A percentile compares a stretch with the other conserved stretches of the same genome.
Conservation (phyloP, 352 stramenopile genomes). For the Phytophthora europaea region DNA sequence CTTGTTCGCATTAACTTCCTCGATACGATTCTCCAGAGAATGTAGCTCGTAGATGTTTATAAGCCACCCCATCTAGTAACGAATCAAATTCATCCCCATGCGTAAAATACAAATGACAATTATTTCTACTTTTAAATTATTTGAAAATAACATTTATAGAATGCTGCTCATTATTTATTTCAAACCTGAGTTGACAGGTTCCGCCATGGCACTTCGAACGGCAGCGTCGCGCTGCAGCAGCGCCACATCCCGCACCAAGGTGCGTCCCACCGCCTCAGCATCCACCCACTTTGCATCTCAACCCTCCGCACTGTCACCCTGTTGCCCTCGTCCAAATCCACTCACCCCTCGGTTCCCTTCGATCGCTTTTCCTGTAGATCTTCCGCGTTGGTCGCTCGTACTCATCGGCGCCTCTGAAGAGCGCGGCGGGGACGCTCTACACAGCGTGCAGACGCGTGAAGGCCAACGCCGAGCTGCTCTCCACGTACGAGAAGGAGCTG, state of each 20-base stretch:
- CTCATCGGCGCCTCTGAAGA: slow-evolving; percentile 28
- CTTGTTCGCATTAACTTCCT: neutral
- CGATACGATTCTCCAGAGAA: slow-evolving; percentile 4
- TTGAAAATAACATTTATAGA: neutral
- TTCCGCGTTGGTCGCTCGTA: slow-evolving; percentile 14
- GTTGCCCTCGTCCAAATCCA: neutral
- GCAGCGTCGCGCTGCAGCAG: neutral
- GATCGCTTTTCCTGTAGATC: neutral
- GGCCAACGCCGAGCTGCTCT: slow-evolving; percentile 24
- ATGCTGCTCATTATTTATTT: neutral
- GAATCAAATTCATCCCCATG: neutral
- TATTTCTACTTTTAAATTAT: too few species aligned
- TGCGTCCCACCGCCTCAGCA: neutral
- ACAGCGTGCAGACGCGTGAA: slow-evolving; percentile 28
- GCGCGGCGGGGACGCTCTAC: slow-evolving; percentile 23
- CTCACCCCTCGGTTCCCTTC: neutral
- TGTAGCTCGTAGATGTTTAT: slow-evolving; percentile 7
- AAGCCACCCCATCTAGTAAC: neutral
- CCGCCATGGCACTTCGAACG: neutral
- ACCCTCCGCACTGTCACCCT: neutral
- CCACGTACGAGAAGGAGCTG: slow-evolving; percentile 35
- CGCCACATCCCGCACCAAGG: neutral
- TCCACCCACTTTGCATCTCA: neutral
- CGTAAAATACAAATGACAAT: neutral
- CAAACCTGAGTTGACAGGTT: too few species aligned